Conservation (phyloP, 805 yeast genomes). For the Barnettozyma pratensis region DNA sequence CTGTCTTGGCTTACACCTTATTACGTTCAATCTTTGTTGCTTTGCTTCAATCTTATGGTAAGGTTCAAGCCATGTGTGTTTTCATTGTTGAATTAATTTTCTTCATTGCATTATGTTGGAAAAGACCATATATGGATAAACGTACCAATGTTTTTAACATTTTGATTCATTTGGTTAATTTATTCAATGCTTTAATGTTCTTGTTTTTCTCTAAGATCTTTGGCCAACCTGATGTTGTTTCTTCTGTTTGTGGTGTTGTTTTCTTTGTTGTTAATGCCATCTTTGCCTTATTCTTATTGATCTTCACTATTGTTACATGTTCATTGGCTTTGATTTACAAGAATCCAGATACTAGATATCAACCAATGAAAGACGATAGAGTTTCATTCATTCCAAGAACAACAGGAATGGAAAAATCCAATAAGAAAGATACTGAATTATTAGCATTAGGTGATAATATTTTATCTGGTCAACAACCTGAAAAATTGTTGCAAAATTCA, state of each 20-base stretch:
- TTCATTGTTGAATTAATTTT: conserved; percentile 72
- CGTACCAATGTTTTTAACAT: conserved; percentile 93
- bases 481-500: conserved; percentile 12
- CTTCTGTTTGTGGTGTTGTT: conserved; percentile 87
- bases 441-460: conserved; percentile 26
- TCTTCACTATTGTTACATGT: conserved; percentile 87
- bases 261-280: conserved; percentile 87
- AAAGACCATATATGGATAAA: conserved; percentile 90
- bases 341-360: conserved; percentile 93
- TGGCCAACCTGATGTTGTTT: conserved; percentile 80
- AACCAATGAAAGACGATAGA: conserved; percentile 95
- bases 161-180: conserved; percentile 70
- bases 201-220: conserved; percentile 84
- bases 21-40: conserved; percentile 82
- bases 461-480: conserved; percentile 25
- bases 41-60: conserved; percentile 75
- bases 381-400: conserved; percentile 84
- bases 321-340: conserved; percentile 75
- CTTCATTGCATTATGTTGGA: conserved; percentile 58
- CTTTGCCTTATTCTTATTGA: conserved; percentile 72
- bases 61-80: conserved; percentile 71
- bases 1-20: conserved; percentile 60
- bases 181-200: conserved; percentile 81
- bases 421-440: conserved; percentile 25
- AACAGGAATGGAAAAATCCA: conserved; percentile 19